These are phyloP conservation scores for Quercus lobata DNA, from an alignment of 331 rosid species.

Conservation along the genomic window DNA sequence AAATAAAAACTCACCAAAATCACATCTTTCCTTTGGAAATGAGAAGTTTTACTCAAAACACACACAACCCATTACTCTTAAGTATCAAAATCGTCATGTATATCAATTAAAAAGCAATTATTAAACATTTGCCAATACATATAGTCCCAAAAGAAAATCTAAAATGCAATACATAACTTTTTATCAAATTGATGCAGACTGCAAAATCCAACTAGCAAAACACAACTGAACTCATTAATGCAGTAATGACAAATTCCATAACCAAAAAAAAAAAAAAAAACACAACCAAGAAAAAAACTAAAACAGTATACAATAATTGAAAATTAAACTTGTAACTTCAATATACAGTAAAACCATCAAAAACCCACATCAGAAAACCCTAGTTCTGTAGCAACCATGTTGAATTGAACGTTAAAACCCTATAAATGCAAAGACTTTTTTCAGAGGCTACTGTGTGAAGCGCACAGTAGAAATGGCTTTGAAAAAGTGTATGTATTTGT, in stretches of 20 bases:
- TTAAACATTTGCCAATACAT: not conserved
- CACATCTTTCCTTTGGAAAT: not conserved
- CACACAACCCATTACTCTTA: not conserved
- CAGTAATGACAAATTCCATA: not conserved
- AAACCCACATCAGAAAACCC: constrained; percentile 28
- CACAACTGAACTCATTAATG: not conserved
- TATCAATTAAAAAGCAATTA: not conserved
- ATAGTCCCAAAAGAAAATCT: not conserved
- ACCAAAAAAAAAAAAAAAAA: not conserved
- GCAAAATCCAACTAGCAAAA: not conserved
- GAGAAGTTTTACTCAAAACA: not conserved
- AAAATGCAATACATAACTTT: not conserved
- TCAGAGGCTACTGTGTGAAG: not conserved
- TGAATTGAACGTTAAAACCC: constrained; percentile 21
- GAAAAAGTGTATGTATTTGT: not conserved
- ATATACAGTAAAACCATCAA: not conserved
- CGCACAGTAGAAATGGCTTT: not conserved
- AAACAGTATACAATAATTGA: not conserved
- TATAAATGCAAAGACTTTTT: constrained; percentile 1
- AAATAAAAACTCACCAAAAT: not conserved
- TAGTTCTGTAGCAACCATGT: constrained; percentile 2
- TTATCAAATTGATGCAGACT: not conserved
- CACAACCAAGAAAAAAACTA: not conserved
- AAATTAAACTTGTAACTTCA: not conserved
- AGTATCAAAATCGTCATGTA: not conserved